Base-by-base conservation (phyloP, 116 monocot genomes). In the Zostera marina region DNA sequence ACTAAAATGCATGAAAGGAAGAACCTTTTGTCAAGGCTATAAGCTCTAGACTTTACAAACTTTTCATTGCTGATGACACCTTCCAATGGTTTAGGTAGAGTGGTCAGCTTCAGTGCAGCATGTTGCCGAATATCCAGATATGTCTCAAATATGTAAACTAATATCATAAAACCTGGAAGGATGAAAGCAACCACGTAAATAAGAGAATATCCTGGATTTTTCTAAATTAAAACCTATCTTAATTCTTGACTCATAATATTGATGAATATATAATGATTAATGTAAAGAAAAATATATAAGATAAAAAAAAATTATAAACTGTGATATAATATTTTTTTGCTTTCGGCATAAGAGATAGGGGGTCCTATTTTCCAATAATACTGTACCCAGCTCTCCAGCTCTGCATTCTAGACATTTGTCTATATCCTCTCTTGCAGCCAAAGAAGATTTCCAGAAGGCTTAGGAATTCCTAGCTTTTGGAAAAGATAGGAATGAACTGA, bases 21-120 rank as follows among this genome's bases (percentile, higher is more conserved):
- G 14, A 22, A 93, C 94, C 94, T 96, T 73, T 88, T 96, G 32
- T 96, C 94, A 68, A 96, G 79, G 72, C 85, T 85, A 70, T 96
- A 96, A 65, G 85, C 77, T 69, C 77, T 79, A 58, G 94, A 75
- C 40, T 70, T 79, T 47, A 76, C 75, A 74, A 96, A 96, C 63
- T 96, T 96, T 32, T 96, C 89, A 66, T 70, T 66, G 62, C 76
- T 82, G 53, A 96, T 72, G 58, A 96, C 77, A 57, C 82, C 88
- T 63, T 69, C 69, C 44, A 96, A 65, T 54, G 75, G 72, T 68
- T 82, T 79, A 26, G 89, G 94, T 54, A 88, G 77, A 47, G 42
- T 76, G 14, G 82, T 82, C 42, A 85, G 69, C 76, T 85, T 96
- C 47, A 82, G 76, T 43, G 80, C 80, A 55, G 71, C 59, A 80